phyloP scores from a whole-genome alignment of 2,329 filamentous ascomycete species.

The Didymella sp. region DNA sequence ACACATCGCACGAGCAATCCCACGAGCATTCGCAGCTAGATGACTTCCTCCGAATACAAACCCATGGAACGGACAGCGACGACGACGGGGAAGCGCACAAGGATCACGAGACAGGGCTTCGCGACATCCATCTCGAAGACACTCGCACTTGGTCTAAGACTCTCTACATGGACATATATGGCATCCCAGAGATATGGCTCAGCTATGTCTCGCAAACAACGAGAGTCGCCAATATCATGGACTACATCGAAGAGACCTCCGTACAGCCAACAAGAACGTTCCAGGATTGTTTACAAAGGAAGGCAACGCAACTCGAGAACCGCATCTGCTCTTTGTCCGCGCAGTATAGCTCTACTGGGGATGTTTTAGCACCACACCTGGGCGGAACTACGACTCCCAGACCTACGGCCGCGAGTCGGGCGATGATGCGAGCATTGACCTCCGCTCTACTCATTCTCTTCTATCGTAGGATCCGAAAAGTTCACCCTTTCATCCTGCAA shows the following conservation, averaged over 20 bases:
- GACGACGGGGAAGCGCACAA: slow-evolving; percentile 51
- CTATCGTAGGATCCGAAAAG: slow-evolving; percentile 51
- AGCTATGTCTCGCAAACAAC: slow-evolving; percentile 55
- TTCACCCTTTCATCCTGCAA: slow-evolving; percentile 51
- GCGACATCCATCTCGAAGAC: slow-evolving; percentile 49
- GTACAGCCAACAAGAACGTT: slow-evolving; percentile 21
- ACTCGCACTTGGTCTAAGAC: slow-evolving; percentile 38
- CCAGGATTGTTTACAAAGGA: slow-evolving; percentile 23
- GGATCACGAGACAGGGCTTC: slow-evolving; percentile 39
- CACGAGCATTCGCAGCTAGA: slow-evolving; percentile 45
- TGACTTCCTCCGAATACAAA: slow-evolving; percentile 51
- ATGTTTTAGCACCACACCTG: not conserved
- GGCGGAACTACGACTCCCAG: not conserved
- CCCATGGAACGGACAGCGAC: slow-evolving; percentile 47
- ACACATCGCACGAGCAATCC: slow-evolving; percentile 28
- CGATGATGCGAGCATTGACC: slow-evolving; percentile 51
- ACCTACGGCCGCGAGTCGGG: slow-evolving; percentile 12
- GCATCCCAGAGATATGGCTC: slow-evolving; percentile 55
- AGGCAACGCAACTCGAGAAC: slow-evolving; percentile 23
- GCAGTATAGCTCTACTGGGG: slow-evolving; percentile 12
- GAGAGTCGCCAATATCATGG: slow-evolving; percentile 49
- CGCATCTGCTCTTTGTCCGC: slow-evolving; percentile 25
- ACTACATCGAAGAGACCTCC: slow-evolving; percentile 20
- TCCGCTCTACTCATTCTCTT: slow-evolving; percentile 53
- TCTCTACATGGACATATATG: slow-evolving; percentile 52